phyloP scores from a whole-genome alignment of 1,139 yeast genomes.

The Saccharomyces hybrid region DNA sequence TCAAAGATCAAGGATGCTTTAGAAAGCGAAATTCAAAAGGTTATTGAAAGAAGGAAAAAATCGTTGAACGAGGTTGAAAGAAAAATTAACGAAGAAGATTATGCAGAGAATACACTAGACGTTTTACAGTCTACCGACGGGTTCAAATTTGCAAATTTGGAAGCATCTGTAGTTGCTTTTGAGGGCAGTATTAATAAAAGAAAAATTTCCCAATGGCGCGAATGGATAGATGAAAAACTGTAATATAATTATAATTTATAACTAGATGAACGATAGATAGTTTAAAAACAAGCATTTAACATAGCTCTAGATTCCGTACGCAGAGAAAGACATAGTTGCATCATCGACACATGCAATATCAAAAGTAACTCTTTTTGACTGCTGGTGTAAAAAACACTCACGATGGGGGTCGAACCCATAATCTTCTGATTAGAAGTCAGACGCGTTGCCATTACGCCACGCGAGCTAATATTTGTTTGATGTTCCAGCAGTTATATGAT shows the following conservation, averaged over 20 bases:
- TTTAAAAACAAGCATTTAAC: background rate
- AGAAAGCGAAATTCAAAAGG: conserved; percentile 53
- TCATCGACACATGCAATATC: too few species aligned
- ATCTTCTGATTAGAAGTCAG: conserved; percentile 54
- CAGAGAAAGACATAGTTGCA: too few species aligned
- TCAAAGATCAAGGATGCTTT: conserved; percentile 48
- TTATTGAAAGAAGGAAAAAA: conserved; percentile 24
- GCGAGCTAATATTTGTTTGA: conserved; percentile 33
- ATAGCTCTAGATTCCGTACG: background rate
- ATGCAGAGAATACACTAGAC: conserved; percentile 26
- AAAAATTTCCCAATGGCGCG: conserved; percentile 53
- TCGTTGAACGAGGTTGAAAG: conserved; percentile 20
- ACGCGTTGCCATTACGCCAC: conserved; percentile 58
- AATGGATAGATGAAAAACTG: conserved; percentile 61
- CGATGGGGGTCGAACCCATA: conserved; percentile 56
- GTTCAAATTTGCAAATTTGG: conserved; percentile 36
- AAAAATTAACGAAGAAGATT: conserved; percentile 64
- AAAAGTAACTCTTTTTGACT: background rate
- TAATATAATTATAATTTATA: background rate
- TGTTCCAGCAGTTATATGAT: too few species aligned
- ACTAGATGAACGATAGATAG: background rate
- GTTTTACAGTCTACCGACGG: conserved; percentile 9
- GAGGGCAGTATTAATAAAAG: conserved; percentile 61
- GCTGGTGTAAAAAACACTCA: conserved; percentile 33
- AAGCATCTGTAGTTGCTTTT: conserved; percentile 62